Evolutionary conservation across 2,329 filamentous ascomycete genomes (phyloP), one percentile per base, ranked within the genome.

Genomic region (Amylocarpus encephaloides): DNA sequence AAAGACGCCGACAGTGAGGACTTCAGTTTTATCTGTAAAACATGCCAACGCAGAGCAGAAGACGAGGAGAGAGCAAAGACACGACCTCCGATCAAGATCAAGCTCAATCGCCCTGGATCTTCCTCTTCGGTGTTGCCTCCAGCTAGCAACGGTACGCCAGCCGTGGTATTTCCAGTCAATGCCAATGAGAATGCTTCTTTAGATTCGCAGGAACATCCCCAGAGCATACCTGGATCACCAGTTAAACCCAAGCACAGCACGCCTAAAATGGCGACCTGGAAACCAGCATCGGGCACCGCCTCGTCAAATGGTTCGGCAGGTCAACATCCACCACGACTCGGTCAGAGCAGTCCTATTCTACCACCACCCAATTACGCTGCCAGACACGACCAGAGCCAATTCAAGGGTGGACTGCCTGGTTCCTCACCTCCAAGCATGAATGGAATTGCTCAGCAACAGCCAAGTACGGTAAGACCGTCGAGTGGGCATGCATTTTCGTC

Each of bases 21-120:
- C 58, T 97, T 97, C 62, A 83, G 88, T 54, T 95, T 95, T 63
- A 69, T 95, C 57, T 97, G 92, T 70, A 73, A 73, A 32, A 82
- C 85, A 43, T 98, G 93, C 71, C 82, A 80, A 59, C 81, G 77
- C 13, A 83, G 81, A 51, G 79, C 82, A 55, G 75, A 85, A 59
- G 79, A 81, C 47, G 74, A 75, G 15, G 79, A 76, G 52, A 73
- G 58, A 53, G 79, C 80, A 35, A 86, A 85, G 62, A 73, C 82
- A 42, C 81, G 80, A 41, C 71, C 72, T 15, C 66, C 71, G 9
- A 78, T 82, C 62, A 79, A 78, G 61, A 64, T 82, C 51, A 82
- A 79, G 62, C 63, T 78, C 26, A 72, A 57, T 59, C 72, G 74
- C 43, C 66, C 80, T 48, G 74, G 71, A 30, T 68, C 72, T 13